Conservation (phyloP, 2,329 filamentous ascomycete genomes). For the Lecanosticta acicola region DNA sequence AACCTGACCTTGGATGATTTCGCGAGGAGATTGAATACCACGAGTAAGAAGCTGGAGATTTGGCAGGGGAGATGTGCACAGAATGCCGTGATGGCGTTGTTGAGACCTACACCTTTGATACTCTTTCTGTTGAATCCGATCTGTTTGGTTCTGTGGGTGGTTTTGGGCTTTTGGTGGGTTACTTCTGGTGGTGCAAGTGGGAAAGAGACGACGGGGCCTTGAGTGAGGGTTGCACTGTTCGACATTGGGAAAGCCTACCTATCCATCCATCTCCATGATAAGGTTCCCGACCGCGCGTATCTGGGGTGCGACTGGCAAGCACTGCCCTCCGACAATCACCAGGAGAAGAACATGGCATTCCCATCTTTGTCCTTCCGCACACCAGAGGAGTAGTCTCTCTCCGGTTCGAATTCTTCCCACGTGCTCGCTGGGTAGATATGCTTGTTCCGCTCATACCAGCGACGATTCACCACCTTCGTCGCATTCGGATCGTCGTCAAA, state of each 20-base stretch:
- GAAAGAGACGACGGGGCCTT: not conserved
- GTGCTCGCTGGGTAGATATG: conserved; percentile 95
- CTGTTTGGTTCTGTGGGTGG: conserved; percentile 22
- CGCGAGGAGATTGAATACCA: conserved; percentile 22
- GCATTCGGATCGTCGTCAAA: conserved; percentile 67
- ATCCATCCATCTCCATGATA: too few species aligned
- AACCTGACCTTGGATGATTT: conserved; percentile 29
- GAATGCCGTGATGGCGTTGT: conserved; percentile 30
- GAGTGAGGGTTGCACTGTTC: too few species aligned
- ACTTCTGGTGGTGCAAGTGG: conserved; percentile 1
- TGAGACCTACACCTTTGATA: conserved; percentile 28
- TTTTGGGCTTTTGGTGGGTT: conserved; percentile 20
- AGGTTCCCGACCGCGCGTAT: too few species aligned
- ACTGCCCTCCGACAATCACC: not conserved
- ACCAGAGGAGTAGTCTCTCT: conserved; percentile 73
- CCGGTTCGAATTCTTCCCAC: conserved; percentile 92
- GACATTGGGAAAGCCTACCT: too few species aligned
- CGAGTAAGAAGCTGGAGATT: conserved; percentile 22
- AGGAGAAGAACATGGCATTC: conserved; percentile 72
- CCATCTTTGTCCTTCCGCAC: conserved; percentile 78
- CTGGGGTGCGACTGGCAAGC: too few species aligned
- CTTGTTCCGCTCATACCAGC: conserved; percentile 97
- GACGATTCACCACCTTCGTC: conserved; percentile 90
- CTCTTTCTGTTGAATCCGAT: conserved; percentile 30
- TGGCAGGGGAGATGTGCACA: conserved; percentile 26